These are phyloP conservation scores for Amaranthus tricolor DNA, from an alignment of 179 eudicot genomes.

Conservation along the genomic window DNA sequence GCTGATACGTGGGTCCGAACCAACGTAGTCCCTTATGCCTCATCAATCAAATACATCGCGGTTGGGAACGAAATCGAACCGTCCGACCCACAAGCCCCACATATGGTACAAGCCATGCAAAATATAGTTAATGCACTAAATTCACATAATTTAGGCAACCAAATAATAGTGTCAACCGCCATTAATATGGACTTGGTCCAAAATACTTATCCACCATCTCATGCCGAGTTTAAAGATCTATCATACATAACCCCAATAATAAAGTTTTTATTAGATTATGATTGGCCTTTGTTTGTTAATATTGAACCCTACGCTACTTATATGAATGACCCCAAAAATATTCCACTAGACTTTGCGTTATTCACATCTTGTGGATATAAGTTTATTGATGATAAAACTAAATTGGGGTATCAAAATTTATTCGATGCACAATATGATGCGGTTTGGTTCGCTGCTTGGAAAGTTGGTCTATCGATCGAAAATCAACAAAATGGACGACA, in stretches of 20 bases:
- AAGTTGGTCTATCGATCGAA: slow-evolving; percentile 24
- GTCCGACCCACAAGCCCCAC: slow-evolving; percentile 3
- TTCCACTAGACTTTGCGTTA: slow-evolving; percentile 31
- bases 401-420: slow-evolving; percentile 34
- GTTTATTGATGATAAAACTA: slow-evolving; percentile 23
- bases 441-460: slow-evolving; percentile 13
- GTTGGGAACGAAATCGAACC: slow-evolving; percentile 38
- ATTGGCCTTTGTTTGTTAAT: slow-evolving; percentile 3
- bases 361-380: slow-evolving; percentile 23
- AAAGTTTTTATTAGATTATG: no score
- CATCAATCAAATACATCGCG: not conserved
- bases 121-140: slow-evolving; percentile 35
- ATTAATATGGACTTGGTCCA: not conserved
- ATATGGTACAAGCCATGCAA: slow-evolving; percentile 45
- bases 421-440: slow-evolving; percentile 49
- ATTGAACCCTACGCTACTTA: slow-evolving; percentile 29
- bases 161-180: slow-evolving; percentile 37
- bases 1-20: not conserved
- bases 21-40: not conserved
- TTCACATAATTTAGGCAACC: slow-evolving; percentile 20
- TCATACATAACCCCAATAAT: no score
- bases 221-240: not conserved
- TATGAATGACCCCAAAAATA: slow-evolving; percentile 2
- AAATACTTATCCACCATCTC: not conserved
- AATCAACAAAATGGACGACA: no score